Conservation (phyloP, 2,329 filamentous ascomycete genomes). For the Clarireedia sp. region DNA sequence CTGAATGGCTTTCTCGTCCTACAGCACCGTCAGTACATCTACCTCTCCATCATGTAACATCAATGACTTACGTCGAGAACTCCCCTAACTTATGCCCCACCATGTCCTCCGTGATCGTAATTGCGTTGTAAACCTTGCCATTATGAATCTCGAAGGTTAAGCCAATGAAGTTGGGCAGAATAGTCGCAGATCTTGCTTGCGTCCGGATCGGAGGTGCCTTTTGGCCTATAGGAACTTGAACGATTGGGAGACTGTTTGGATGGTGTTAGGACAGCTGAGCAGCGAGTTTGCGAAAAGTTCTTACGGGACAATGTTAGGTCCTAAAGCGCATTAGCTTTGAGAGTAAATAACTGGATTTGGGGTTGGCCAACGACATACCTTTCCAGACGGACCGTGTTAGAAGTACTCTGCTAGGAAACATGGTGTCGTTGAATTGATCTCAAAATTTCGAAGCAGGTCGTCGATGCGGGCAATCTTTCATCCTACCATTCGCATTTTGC, state of each 20-base stretch:
- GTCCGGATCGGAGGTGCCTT: slow-evolving; percentile 58
- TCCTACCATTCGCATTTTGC: slow-evolving; percentile 4
- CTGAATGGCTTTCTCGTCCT: slow-evolving; percentile 61
- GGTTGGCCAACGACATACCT: slow-evolving; percentile 39
- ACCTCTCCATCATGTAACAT: background rate
- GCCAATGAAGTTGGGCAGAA: slow-evolving; percentile 66
- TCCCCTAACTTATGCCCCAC: slow-evolving; percentile 69
- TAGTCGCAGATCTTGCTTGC: slow-evolving; percentile 62
- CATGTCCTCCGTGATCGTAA: slow-evolving; percentile 69
- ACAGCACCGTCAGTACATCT: slow-evolving; percentile 10
- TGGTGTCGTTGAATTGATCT: slow-evolving; percentile 27
- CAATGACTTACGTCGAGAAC: slow-evolving; percentile 53
- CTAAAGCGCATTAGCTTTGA: slow-evolving; percentile 34
- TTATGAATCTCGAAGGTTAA: slow-evolving; percentile 65
- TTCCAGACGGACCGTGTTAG: slow-evolving; percentile 65
- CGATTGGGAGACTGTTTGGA: slow-evolving; percentile 43
- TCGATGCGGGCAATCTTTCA: background rate
- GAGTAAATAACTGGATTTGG: background rate
- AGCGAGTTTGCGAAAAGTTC: slow-evolving; percentile 22
- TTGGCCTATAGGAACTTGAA: slow-evolving; percentile 40
- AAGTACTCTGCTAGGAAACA: slow-evolving; percentile 52
- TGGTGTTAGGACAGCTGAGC: slow-evolving; percentile 30
- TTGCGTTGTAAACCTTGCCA: slow-evolving; percentile 61
- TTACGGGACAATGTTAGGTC: slow-evolving; percentile 65
- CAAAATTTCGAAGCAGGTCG: background rate